phyloP scores from a whole-genome alignment of 148 eudicot genomes.

The Camellia japonica region DNA sequence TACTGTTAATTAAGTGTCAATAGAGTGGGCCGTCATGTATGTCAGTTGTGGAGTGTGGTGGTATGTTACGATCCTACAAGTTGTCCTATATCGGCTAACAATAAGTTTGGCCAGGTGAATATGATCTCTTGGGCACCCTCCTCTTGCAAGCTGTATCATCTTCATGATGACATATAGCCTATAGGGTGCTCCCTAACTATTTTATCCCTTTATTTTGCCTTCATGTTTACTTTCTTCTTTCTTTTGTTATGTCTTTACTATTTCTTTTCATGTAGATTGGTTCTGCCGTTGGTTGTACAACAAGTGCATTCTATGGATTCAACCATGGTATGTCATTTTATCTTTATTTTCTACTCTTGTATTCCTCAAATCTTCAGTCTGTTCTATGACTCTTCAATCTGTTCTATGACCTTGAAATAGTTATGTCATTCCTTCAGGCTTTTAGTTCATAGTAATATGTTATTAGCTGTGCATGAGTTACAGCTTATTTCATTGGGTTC shows the following conservation, averaged over 20 bases:
- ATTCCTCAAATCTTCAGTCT: background rate
- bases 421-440: too few species aligned
- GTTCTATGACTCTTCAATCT: background rate
- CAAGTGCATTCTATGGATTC: slow-evolving; percentile 91
- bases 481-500: background rate
- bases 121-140: too few species aligned
- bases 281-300: slow-evolving; percentile 88
- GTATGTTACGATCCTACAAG: background rate
- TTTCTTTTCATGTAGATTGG: slow-evolving; percentile 58
- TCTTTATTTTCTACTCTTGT: background rate
- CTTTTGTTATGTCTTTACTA: background rate
- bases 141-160: too few species aligned
- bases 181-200: background rate
- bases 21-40: too few species aligned
- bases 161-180: background rate
- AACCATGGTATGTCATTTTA: slow-evolving; percentile 52
- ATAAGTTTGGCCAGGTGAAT: too few species aligned
- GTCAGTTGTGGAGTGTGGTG: background rate
- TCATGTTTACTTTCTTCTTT: background rate
- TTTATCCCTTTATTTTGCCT: background rate
- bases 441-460: too few species aligned
- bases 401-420: background rate
- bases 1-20: too few species aligned
- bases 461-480: background rate
- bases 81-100: too few species aligned